A percentile compares a stretch with the other conserved stretches of the same genome.
phyloP scores from a whole-genome alignment of 345 rosid genomes.

The Gossypium anomalum region DNA sequence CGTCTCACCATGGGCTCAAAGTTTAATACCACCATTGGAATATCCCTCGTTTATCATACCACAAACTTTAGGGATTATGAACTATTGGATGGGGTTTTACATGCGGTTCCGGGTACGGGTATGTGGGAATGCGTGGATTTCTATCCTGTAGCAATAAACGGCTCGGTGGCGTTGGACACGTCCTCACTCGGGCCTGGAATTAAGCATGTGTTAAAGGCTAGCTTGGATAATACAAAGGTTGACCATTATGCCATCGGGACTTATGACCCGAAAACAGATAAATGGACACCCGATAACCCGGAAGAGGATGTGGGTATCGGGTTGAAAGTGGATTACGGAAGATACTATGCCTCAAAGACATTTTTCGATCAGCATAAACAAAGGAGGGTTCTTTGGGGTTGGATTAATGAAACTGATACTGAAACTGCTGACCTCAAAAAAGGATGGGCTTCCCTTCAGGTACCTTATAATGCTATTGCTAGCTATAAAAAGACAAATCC shows the following conservation, averaged over 20 bases:
- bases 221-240: conserved; percentile 65
- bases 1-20: conserved; percentile 64
- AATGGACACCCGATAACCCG: conserved; percentile 86
- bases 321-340: conserved; percentile 73
- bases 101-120: conserved; percentile 81
- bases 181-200: conserved; percentile 58
- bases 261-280: conserved; percentile 48
- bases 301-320: conserved; percentile 78
- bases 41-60: conserved; percentile 67
- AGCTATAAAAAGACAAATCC: no score
- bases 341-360: conserved; percentile 86
- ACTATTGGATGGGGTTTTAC: conserved; percentile 45
- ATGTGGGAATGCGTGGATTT: conserved; percentile 99
- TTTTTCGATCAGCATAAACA: conserved; percentile 65
- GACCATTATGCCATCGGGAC: conserved; percentile 83
- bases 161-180: conserved; percentile 57
- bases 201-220: conserved; percentile 86
- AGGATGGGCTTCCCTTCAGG: conserved; percentile 99
- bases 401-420: conserved; percentile 91
- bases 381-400: conserved; percentile 85
- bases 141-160: conserved; percentile 64
- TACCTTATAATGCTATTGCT: conserved; percentile 10
- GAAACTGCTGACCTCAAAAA: conserved; percentile 60
- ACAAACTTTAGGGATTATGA: conserved; percentile 46
- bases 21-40: conserved; percentile 49